Conservation (phyloP, 345 rosid genomes). For the Hibiscus trionum region DNA sequence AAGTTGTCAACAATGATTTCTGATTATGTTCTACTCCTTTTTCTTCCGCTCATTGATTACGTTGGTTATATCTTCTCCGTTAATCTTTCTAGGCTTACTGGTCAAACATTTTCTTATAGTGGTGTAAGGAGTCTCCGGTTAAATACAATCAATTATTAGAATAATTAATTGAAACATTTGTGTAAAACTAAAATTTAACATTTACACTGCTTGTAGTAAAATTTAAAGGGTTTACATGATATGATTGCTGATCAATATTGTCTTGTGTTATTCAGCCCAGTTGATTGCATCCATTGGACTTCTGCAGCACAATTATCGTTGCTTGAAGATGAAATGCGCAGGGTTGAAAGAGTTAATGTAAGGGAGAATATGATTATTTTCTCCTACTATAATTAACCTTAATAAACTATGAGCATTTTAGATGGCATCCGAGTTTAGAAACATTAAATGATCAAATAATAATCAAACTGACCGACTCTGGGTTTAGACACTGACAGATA, state of each 20-base stretch:
- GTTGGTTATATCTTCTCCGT: background rate
- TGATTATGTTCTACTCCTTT: background rate
- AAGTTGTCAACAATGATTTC: background rate
- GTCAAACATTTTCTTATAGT: background rate
- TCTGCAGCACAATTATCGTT: conserved; percentile 87
- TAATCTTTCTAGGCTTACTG: background rate
- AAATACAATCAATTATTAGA: background rate
- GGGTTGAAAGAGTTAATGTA: conserved; percentile 96
- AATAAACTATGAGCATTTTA: background rate
- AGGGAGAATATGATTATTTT: conserved; percentile 15
- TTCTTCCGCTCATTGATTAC: background rate
- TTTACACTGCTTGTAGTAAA: background rate
- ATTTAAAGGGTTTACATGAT: background rate
- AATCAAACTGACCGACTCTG: background rate
- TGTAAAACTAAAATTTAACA: background rate
- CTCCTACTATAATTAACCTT: background rate
- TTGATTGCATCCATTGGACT: conserved; percentile 92
- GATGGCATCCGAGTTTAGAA: background rate
- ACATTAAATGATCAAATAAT: background rate
- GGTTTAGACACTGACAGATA: background rate
- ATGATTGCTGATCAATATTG: background rate
- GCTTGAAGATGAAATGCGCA: conserved; percentile 96
- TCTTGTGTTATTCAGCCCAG: conserved; percentile 61
- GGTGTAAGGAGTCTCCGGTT: background rate
- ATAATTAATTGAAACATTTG: background rate